Base-by-base conservation (phyloP, 2,329 filamentous ascomycete genomes). In the Colletotrichum orbiculare region DNA sequence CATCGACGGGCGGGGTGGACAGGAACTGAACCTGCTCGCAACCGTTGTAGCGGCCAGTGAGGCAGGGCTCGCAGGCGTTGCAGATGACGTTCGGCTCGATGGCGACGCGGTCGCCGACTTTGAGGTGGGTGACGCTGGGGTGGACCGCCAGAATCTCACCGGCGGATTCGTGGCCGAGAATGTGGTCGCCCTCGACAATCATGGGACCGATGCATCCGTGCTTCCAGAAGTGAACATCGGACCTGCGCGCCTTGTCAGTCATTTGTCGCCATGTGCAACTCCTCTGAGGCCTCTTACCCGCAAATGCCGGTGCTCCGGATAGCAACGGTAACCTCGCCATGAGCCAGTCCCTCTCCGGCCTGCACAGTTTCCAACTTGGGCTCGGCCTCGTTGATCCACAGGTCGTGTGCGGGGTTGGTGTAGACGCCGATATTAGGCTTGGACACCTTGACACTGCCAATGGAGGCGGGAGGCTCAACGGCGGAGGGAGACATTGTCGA, bases 191-290 rank as follows among this genome's bases (percentile, higher is more conserved):
- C 70, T 87, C 86, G 52, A 98, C 95, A 68, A 97, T 90, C 94
- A 97, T 97, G 71, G 94, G 94, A 35, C 95, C 95, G 75, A 98
- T 98, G 82, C 92, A 92, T 70, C 95, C 95, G 54, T 91, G 91
- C 76, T 96, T 93, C 95, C 95, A 98, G 83, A 98, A 98, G 81
- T 98, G 95, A 61, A 98, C 90, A 78, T 97, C 94, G 66, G 93
- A 97, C 63, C 92, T 95, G 72, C 55, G 9, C 15, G 35, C 52
- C 43, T 49, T 10, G 46, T 66, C n/a, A 69, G 67, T 73, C 61
- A 42, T 42, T 15, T 43, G 17, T 39, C 13, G n/a, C n/a, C 13
- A 13, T 41, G 9, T 10, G 12, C 25, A 37, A 8, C n/a, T 37
- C n/a, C 25, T 15, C 17, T n/a, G 35, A 49, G 13, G 33, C 42